Conservation (phyloP, 495 filamentous ascomycete genomes). For the Lophiotrema nucula region DNA sequence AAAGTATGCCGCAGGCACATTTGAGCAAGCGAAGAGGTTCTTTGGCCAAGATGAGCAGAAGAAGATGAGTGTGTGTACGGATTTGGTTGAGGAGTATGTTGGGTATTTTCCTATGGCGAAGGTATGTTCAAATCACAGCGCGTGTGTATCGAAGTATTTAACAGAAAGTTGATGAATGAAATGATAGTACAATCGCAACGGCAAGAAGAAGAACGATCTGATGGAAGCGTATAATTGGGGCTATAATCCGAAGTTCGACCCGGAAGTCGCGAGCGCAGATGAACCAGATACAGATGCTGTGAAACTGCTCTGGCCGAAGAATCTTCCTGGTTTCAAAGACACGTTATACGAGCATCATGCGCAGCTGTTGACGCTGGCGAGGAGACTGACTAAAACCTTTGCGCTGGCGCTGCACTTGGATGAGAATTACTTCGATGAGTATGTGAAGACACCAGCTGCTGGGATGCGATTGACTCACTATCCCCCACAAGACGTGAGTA, state of each 20-base stretch:
- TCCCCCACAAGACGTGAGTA: conserved; percentile 20
- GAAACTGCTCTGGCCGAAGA: conserved; percentile 27
- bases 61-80: conserved; percentile 48
- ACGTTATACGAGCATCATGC: conserved; percentile 17
- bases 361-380: conserved; percentile 19
- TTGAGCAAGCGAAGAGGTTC: conserved; percentile 46
- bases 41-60: conserved; percentile 51
- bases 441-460: conserved; percentile 19
- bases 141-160: too few relatives aligned
- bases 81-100: conserved; percentile 37
- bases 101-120: conserved; percentile 32
- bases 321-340: conserved; percentile 31
- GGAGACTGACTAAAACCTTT: too few relatives aligned
- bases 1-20: conserved; percentile 41
- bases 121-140: neutral
- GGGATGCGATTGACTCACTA: conserved; percentile 21
- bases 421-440: too few relatives aligned
- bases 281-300: conserved; percentile 15
- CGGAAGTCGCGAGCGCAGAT: conserved; percentile 27
- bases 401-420: too few relatives aligned
- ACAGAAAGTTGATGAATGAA: too few relatives aligned
- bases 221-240: conserved; percentile 48
- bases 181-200: conserved; percentile 42
- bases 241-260: conserved; percentile 43
- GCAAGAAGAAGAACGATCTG: conserved; percentile 32